These are phyloP conservation scores for Nakaseomyces uthaithaninus DNA, from an alignment of 1,139 yeast genomes.

Conservation along the genomic window DNA sequence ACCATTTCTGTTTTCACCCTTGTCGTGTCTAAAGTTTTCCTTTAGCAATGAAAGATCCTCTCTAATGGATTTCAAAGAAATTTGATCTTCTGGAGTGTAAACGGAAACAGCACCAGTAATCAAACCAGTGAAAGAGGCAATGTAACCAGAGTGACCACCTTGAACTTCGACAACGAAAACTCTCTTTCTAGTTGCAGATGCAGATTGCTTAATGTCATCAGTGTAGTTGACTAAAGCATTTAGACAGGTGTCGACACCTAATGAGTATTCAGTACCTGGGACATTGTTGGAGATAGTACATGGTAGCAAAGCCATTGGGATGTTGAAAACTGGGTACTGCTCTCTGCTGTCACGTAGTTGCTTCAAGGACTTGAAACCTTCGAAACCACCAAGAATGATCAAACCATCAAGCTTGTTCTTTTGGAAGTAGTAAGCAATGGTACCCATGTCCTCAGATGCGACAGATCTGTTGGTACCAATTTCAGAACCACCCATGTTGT, in stretches of 20 bases:
- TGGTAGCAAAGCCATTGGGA: constrained; percentile 72
- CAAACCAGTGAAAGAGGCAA: constrained; percentile 61
- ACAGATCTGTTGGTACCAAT: constrained; percentile 73
- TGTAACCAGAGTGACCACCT: constrained; percentile 77
- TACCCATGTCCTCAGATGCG: constrained; percentile 63
- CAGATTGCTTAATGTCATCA: constrained; percentile 71
- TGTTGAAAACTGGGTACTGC: constrained; percentile 61
- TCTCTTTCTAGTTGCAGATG: constrained; percentile 69
- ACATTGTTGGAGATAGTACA: constrained; percentile 81
- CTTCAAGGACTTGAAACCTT: constrained; percentile 63
- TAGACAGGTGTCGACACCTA: constrained; percentile 74
- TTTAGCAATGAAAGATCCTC: constrained; percentile 53
- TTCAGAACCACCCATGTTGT: constrained; percentile 69
- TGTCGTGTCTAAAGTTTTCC: constrained; percentile 48
- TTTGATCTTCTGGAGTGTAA: constrained; percentile 67
- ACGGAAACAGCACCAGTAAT: constrained; percentile 69
- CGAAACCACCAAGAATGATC: constrained; percentile 71
- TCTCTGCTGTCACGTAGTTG: constrained; percentile 56
- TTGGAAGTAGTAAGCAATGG: constrained; percentile 69
- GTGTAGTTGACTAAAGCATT: constrained; percentile 68
- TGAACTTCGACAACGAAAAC: constrained; percentile 79
- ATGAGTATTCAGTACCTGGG: constrained; percentile 75
- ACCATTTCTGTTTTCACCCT: constrained; percentile 64
- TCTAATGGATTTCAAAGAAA: constrained; percentile 48
- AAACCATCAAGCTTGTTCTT: constrained; percentile 67